Conservation (phyloP, 805 yeast genomes). For the Hyphopichia homilentoma region DNA sequence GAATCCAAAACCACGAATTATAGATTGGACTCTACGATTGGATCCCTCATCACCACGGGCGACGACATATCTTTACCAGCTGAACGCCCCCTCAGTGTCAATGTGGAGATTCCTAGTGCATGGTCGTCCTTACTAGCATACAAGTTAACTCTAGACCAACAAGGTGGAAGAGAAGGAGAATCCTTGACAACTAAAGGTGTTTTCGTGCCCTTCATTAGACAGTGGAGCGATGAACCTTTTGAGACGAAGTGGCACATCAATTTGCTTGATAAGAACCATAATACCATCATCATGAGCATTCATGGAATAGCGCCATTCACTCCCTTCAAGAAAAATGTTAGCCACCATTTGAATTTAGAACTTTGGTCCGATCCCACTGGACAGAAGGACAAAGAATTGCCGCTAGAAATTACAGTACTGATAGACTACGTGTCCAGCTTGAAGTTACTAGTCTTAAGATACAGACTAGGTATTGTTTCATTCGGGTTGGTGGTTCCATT, state of each 20-base stretch:
- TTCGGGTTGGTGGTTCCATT: conserved; percentile 62
- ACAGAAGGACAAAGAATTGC: conserved; percentile 18
- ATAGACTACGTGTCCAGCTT: conserved; percentile 60
- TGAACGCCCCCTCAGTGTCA: conserved; percentile 41
- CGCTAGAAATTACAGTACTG: conserved; percentile 37
- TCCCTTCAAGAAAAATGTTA: conserved; percentile 41
- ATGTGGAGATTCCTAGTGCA: conserved; percentile 50
- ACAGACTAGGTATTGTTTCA: conserved; percentile 69
- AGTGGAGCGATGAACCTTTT: conserved; percentile 56
- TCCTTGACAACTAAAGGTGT: conserved; percentile 2
- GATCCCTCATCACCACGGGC: conserved; percentile 35
- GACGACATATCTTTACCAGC: conserved; percentile 40
- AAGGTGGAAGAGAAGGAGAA: conserved; percentile 7
- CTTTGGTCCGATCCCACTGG: conserved; percentile 44
- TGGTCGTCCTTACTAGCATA: conserved; percentile 64
- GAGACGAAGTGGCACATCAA: conserved; percentile 81
- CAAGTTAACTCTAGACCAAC: conserved; percentile 18
- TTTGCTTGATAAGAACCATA: conserved; percentile 28
- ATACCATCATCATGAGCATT: conserved; percentile 21
- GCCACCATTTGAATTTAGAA: conserved; percentile 33
- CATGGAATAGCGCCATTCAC: conserved; percentile 73
- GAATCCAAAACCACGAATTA: conserved; percentile 14
- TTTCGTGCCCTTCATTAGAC: conserved; percentile 66
- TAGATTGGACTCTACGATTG: too few species aligned
- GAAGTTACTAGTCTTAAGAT: conserved; percentile 68